Evolutionary conservation across 768 basidiomycete genomes (phyloP), one percentile per base, ranked within the genome.

Genomic region (Mycena olivaceomarginata): DNA sequence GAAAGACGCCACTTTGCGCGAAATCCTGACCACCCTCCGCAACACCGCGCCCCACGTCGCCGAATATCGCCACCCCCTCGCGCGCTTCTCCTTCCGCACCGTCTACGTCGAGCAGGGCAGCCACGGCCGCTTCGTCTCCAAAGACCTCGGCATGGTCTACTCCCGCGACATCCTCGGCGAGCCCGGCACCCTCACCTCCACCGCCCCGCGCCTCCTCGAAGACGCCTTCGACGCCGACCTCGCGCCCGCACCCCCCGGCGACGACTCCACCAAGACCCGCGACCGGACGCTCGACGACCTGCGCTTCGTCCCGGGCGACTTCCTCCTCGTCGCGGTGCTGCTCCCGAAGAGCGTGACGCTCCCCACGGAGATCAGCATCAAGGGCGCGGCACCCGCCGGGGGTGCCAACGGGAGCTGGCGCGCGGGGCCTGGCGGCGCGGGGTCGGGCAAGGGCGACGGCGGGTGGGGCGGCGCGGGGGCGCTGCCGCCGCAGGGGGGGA

Each of bases 131-230:
- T 94, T 93, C 78, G 87, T 92, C 0, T 91, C 92, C 82, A 96
- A 96, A 85, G 96, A 97, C 57, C 91, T 97, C 57, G 96, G 96
- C 39, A 90, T 91, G 81, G 93, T 97, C 51, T 94, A 95, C 84
- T 95, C 95, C 59, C 93, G 95, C 77, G 96, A 96, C 85, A 94
- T 96, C 78, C 91, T 96, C 3, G 95, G 95, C 64, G 95, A 96
- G 83, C 93, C 94, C 5, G 95, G 95, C 45, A 84, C 93, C 1
- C 83, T 94, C 25, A 87, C 89, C 53, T 83, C 83, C 16, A 87
- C 91, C 8, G 94, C 94, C 0, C 89, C 93, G 0, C 90, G 93
- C 3, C 88, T 96, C 4, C 84, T 93, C 25, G 90, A 92, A 60
- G 93, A 93, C 75, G 72, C 79, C 0, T 89, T 89, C 39, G 81